Conservation (phyloP, 805 yeast species). For the Tetrapisispora taiwanensis region DNA sequence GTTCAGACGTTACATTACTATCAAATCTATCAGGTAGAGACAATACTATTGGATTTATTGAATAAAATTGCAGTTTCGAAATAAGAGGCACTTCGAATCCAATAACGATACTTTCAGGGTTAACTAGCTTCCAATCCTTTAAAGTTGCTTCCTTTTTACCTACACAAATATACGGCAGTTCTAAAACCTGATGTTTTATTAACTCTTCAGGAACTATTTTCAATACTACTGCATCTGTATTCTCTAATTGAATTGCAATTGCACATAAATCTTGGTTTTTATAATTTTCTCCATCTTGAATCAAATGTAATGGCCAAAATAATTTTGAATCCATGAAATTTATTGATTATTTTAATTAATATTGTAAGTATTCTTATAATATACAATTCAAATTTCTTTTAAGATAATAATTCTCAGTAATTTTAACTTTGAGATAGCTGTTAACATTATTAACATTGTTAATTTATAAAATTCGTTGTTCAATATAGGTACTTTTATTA, state of each 20-base stretch:
- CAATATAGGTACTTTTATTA: too few species aligned
- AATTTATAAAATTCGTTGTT: too few species aligned
- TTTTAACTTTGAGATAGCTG: too few species aligned
- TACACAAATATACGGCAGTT: conserved; percentile 11
- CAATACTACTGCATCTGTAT: conserved; percentile 18
- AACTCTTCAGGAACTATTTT: conserved; percentile 5
- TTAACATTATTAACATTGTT: too few species aligned
- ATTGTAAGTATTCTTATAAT: too few species aligned
- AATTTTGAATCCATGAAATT: conserved; percentile 8
- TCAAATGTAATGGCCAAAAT: conserved; percentile 20
- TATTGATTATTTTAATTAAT: too few species aligned
- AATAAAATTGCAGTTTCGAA: conserved; percentile 62
- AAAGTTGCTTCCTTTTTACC: conserved; percentile 2
- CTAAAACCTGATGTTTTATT: not conserved
- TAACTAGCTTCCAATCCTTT: conserved; percentile 5
- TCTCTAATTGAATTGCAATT: conserved; percentile 10
- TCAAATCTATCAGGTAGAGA: conserved; percentile 33
- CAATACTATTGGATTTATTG: conserved; percentile 61
- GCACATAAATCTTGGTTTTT: conserved; percentile 6
- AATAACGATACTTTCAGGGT: conserved; percentile 28
- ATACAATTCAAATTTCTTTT: too few species aligned
- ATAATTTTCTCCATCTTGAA: not conserved
- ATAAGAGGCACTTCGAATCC: conserved; percentile 66
- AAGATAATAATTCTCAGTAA: too few species aligned
- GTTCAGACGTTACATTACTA: conserved; percentile 12